A percentile compares a stretch with the other conserved stretches of the same genome.
Evolutionary conservation across 805 yeast genomes (phyloP).

Genomic region (Nakazawaea pomicola): DNA sequence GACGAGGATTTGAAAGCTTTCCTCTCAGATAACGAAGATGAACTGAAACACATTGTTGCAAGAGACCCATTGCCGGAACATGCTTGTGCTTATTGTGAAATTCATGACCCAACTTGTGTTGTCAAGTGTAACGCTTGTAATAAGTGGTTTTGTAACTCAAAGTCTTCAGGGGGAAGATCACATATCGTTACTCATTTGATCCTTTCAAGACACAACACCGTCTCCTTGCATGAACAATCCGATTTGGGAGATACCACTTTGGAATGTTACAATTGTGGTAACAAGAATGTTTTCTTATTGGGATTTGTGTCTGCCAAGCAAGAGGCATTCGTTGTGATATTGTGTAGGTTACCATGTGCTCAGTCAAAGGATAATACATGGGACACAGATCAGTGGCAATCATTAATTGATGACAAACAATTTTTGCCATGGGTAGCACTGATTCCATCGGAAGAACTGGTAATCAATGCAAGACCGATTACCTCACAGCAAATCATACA

Average conservation of each 20-base stretch:
- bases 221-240: conserved; percentile 72
- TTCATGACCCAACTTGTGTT: conserved; percentile 57
- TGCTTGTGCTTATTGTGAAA: conserved; percentile 68
- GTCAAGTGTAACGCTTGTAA: conserved; percentile 73
- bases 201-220: conserved; percentile 67
- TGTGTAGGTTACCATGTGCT: conserved; percentile 88
- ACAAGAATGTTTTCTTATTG: conserved; percentile 68
- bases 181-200: conserved; percentile 87
- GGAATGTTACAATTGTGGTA: conserved; percentile 91
- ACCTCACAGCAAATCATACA: conserved; percentile 61
- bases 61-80: conserved; percentile 26
- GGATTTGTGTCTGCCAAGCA: conserved; percentile 87
- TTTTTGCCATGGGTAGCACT: conserved; percentile 80
- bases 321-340: conserved; percentile 78
- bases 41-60: no score
- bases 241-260: conserved; percentile 82
- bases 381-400: conserved; percentile 87
- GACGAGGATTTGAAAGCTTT: background rate
- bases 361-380: conserved; percentile 70
- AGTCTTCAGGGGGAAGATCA: conserved; percentile 52
- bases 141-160: conserved; percentile 88
- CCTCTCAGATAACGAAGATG: conserved; percentile 4
- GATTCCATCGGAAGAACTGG: conserved; percentile 61
- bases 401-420: conserved; percentile 74
- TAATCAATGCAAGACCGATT: conserved; percentile 49